These are phyloP conservation scores for Colletotrichum melonis DNA, from an alignment of 2,329 filamentous ascomycete genomes.

Conservation along the genomic window DNA sequence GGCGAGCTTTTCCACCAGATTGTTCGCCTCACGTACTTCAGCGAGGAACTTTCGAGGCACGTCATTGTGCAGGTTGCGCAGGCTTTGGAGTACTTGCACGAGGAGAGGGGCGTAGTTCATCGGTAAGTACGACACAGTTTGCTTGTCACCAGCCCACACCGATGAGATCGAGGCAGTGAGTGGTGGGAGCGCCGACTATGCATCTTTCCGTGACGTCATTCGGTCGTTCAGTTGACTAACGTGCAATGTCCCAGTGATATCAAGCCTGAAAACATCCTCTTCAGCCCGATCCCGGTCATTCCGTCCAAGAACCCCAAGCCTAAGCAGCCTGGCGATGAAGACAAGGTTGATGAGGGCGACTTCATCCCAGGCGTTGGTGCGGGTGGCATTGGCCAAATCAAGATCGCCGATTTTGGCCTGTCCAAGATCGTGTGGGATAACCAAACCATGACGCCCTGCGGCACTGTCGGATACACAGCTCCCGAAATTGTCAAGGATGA, in stretches of 20 bases:
- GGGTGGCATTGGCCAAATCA: slow-evolving; percentile 93
- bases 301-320: slow-evolving; percentile 85
- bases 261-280: slow-evolving; percentile 97
- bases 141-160: background rate
- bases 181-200: background rate
- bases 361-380: slow-evolving; percentile 84
- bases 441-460: slow-evolving; percentile 99
- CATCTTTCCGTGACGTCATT: slow-evolving; percentile 43
- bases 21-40: slow-evolving; percentile 97
- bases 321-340: slow-evolving; percentile 88
- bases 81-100: slow-evolving; percentile 92
- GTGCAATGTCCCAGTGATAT: slow-evolving; percentile 76
- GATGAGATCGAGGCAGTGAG: background rate
- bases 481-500: slow-evolving; percentile 99
- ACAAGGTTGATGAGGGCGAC: slow-evolving; percentile 97
- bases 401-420: slow-evolving; percentile 97
- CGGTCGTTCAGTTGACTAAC: slow-evolving; percentile 14
- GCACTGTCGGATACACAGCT: slow-evolving; percentile 96
- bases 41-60: slow-evolving; percentile 92
- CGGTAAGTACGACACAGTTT: slow-evolving; percentile 71
- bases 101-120: slow-evolving; percentile 95
- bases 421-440: slow-evolving; percentile 99
- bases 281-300: slow-evolving; percentile 85
- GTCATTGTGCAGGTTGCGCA: slow-evolving; percentile 97
- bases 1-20: slow-evolving; percentile 99